Conservation (phyloP, 805 yeast species). For the Starmerella cellae region DNA sequence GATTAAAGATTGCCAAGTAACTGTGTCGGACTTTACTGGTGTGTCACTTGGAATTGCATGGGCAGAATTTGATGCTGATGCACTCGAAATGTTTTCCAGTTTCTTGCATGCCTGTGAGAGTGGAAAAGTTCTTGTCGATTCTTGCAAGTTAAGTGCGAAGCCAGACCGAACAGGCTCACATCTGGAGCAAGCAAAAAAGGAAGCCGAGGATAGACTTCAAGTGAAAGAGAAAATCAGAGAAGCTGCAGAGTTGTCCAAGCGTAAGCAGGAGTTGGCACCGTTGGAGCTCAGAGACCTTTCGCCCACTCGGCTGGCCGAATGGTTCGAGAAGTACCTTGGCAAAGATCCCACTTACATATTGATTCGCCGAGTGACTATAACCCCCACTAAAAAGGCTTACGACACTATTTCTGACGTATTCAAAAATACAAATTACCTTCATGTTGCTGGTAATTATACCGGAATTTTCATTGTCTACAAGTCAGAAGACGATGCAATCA, state of each 20-base stretch:
- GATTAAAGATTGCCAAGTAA: slow-evolving; percentile 5
- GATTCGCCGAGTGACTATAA: background rate
- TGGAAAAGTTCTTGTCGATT: background rate
- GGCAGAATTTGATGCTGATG: slow-evolving; percentile 2
- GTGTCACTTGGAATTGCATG: slow-evolving; percentile 14
- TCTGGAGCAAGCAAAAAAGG: background rate
- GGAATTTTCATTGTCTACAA: slow-evolving; percentile 9
- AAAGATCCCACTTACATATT: slow-evolving; percentile 6
- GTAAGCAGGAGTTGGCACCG: background rate
- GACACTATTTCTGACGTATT: slow-evolving; percentile 2
- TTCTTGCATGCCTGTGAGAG: background rate
- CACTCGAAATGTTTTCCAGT: background rate
- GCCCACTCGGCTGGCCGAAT: slow-evolving; percentile 1
- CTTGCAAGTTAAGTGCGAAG: background rate
- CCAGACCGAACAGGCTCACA: background rate
- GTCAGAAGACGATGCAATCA: background rate
- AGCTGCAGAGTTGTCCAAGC: background rate
- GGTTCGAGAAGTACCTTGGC: slow-evolving; percentile 9
- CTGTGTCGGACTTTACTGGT: slow-evolving; percentile 7
- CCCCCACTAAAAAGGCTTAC: background rate
- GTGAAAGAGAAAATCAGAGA: background rate
- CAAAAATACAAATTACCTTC: background rate
- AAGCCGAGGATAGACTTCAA: background rate
- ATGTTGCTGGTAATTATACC: slow-evolving; percentile 4
- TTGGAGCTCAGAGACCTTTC: slow-evolving; percentile 5